Evolutionary conservation across 495 filamentous ascomycete species (phyloP).

Genomic region (Lindgomyces ingoldianus): DNA sequence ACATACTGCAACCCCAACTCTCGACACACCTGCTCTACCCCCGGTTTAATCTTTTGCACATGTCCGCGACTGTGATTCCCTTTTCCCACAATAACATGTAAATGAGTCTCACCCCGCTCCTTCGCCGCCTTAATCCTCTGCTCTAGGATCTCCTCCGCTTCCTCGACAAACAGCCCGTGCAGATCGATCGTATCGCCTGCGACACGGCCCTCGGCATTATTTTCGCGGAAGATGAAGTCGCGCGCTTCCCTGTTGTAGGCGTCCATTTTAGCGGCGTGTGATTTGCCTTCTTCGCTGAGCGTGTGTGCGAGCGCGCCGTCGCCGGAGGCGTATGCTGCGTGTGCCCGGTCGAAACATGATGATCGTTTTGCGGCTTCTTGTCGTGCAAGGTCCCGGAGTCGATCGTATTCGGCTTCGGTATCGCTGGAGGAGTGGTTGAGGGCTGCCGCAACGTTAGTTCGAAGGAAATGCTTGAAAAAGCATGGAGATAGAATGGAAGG

Average conservation of each 20-base stretch:
- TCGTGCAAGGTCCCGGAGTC: slow-evolving; percentile 78
- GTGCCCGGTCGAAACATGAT: slow-evolving; percentile 75
- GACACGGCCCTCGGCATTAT: slow-evolving; percentile 73
- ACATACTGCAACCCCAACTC: slow-evolving; percentile 78
- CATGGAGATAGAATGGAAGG: no score
- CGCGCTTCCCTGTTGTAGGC: slow-evolving; percentile 85
- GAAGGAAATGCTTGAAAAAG: no score
- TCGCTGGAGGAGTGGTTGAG: slow-evolving; percentile 74
- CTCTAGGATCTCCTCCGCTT: slow-evolving; percentile 88
- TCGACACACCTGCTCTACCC: slow-evolving; percentile 80
- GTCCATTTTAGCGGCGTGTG: slow-evolving; percentile 75
- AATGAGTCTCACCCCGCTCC: slow-evolving; percentile 68
- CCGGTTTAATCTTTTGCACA: slow-evolving; percentile 87
- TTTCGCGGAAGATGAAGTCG: slow-evolving; percentile 91
- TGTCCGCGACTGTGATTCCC: slow-evolving; percentile 81
- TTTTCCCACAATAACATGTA: slow-evolving; percentile 91
- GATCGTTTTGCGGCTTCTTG: slow-evolving; percentile 73
- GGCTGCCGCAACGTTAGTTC: no score
- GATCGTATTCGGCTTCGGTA: slow-evolving; percentile 87
- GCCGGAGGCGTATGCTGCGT: slow-evolving; percentile 75
- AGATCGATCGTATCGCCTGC: slow-evolving; percentile 84
- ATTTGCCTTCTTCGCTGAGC: slow-evolving; percentile 80
- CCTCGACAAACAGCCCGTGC: slow-evolving; percentile 89
- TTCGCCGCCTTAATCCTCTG: slow-evolving; percentile 75
- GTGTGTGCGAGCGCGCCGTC: slow-evolving; percentile 78